phyloP scores from a whole-genome alignment of 768 basidiomycete genomes.

The Agrocybe pediades region DNA sequence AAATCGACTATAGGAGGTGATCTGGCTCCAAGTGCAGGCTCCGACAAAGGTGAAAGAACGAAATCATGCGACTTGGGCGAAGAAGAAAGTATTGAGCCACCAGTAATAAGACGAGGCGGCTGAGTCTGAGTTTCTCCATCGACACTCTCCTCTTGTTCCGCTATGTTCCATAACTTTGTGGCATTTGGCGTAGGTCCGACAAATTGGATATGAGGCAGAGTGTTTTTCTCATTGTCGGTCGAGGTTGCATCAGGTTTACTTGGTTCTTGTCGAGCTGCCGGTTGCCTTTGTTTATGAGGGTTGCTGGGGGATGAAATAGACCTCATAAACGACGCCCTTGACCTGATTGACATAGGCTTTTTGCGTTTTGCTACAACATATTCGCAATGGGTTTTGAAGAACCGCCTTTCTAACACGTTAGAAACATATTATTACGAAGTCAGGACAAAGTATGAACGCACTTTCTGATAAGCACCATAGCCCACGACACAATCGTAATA shows the following conservation, averaged over 20 bases:
- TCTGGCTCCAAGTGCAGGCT: not conserved
- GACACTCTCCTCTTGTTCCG: not conserved
- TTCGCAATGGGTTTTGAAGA: constrained; percentile 44
- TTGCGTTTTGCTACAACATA: constrained; percentile 31
- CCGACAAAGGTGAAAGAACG: constrained; percentile 12
- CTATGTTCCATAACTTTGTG: constrained; percentile 8
- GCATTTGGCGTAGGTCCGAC: constrained; percentile 23
- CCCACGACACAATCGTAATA: constrained; percentile 57
- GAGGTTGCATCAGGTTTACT: not conserved
- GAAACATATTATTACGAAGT: not conserved
- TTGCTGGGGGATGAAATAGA: constrained; percentile 35
- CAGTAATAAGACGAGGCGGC: constrained; percentile 7
- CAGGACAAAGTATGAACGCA: constrained; percentile 19
- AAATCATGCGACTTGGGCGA: constrained; percentile 18
- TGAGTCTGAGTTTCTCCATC: not conserved
- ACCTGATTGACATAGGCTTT: constrained; percentile 16
- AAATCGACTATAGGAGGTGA: constrained; percentile 18
- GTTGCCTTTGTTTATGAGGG: constrained; percentile 17
- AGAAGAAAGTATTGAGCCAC: constrained; percentile 17
- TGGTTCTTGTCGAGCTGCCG: constrained; percentile 15
- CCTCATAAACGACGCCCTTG: constrained; percentile 29
- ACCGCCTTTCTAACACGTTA: constrained; percentile 30
- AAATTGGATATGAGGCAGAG: constrained; percentile 13
- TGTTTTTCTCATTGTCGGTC: not conserved
- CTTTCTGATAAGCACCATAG: constrained; percentile 69